These are phyloP conservation scores for Ramaria sp. DNA, from an alignment of 768 basidiomycete species.

Conservation along the genomic window DNA sequence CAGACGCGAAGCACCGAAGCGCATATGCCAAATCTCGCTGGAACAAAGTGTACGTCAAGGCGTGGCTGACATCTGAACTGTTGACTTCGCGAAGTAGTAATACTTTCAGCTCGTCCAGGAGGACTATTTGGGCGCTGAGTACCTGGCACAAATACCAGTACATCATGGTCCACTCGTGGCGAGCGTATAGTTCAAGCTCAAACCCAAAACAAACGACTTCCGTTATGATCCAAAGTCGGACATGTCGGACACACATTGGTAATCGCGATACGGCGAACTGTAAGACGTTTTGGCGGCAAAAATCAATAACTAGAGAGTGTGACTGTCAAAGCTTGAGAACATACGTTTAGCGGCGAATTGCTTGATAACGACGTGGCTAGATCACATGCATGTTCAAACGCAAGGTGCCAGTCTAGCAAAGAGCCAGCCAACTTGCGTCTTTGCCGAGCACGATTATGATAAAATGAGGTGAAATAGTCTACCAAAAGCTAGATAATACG, in stretches of 20 bases:
- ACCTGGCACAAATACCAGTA: constrained; percentile 64
- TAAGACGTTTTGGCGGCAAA: neutral
- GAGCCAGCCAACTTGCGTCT: constrained; percentile 55
- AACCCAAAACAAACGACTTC: constrained; percentile 69
- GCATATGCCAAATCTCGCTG: constrained; percentile 44
- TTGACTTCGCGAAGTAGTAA: neutral
- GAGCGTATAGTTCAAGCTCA: constrained; percentile 61
- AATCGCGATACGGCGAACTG: constrained; percentile 23
- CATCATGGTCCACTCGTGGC: constrained; percentile 58
- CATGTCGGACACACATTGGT: constrained; percentile 39
- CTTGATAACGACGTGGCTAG: neutral
- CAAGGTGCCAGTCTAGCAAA: constrained; percentile 51
- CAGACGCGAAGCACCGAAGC: constrained; percentile 42
- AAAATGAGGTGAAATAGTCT: constrained; percentile 47
- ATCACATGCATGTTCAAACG: neutral
- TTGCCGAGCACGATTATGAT: constrained; percentile 59
- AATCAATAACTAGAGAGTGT: neutral
- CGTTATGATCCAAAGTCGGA: constrained; percentile 47
- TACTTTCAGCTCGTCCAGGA: constrained; percentile 3
- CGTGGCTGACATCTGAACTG: neutral
- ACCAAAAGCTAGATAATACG: constrained; percentile 38
- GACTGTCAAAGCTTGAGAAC: constrained; percentile 15
- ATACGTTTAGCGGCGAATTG: neutral
- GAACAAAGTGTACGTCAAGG: neutral
- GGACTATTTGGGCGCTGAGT: constrained; percentile 34